These are phyloP conservation scores for grape (Vitis vinifera) DNA, from an alignment of 164 flowering plant species.

Conservation along the genomic window DNA sequence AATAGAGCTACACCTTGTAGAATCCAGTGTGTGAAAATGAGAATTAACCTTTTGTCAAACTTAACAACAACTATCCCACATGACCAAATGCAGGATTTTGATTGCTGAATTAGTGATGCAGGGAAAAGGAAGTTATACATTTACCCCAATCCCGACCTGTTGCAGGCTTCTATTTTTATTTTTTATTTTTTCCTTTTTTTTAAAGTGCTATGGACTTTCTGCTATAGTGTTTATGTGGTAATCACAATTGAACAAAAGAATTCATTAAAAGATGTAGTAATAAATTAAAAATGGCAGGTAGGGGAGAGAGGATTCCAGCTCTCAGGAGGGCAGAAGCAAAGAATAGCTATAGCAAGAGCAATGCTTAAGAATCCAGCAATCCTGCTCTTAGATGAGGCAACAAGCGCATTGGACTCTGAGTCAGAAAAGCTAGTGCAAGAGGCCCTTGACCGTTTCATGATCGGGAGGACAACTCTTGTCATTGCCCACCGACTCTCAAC, in stretches of 20 bases:
- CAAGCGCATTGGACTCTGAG: slow-evolving; percentile 94
- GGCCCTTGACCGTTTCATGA: slow-evolving; percentile 95
- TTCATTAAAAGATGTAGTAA: not conserved
- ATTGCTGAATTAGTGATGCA: too few species aligned
- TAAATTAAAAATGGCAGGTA: slow-evolving; percentile 60
- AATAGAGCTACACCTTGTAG: too few species aligned
- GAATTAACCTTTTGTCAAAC: too few species aligned
- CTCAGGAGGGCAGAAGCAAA: slow-evolving; percentile 98
- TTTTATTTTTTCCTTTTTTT: too few species aligned
- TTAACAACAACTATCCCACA: too few species aligned
- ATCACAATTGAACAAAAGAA: not conserved
- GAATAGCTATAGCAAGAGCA: slow-evolving; percentile 96
- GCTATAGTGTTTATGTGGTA: slow-evolving; percentile 4
- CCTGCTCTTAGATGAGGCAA: slow-evolving; percentile 93
- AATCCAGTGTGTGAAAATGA: too few species aligned
- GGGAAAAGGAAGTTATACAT: too few species aligned
- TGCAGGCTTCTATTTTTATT: too few species aligned
- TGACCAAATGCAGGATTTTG: too few species aligned
- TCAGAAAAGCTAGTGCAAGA: slow-evolving; percentile 97
- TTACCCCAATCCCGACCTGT: too few species aligned
- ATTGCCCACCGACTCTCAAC: slow-evolving; percentile 98
- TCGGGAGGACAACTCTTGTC: slow-evolving; percentile 93
- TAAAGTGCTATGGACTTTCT: not conserved
- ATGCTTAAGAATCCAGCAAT: slow-evolving; percentile 99
- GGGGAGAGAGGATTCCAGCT: slow-evolving; percentile 98